Conservation (phyloP, 2,329 filamentous ascomycete species). For the Pseudomassariella vexata region DNA sequence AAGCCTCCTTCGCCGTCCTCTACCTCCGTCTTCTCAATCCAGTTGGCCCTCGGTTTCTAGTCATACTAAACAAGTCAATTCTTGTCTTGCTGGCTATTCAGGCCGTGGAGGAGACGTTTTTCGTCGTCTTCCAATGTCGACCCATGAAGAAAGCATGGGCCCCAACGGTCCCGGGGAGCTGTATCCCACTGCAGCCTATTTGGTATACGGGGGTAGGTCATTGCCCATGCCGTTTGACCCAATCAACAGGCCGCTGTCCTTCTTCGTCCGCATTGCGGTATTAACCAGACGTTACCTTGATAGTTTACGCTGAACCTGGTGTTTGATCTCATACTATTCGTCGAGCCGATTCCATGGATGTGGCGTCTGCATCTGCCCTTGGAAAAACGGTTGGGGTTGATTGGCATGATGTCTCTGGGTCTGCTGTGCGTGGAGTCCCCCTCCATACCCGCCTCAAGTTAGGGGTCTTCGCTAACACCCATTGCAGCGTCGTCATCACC, state of each 20-base stretch:
- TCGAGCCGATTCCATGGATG: neutral
- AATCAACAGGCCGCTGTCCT: too few relatives aligned
- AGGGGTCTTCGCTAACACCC: neutral
- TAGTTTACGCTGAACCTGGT: neutral
- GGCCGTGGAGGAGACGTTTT: neutral
- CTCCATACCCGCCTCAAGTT: neutral
- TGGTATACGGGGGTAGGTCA: neutral
- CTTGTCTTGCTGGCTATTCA: neutral
- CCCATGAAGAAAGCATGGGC: neutral
- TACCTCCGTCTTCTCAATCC: neutral
- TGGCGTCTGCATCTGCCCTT: neutral
- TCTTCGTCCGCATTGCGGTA: too few relatives aligned
- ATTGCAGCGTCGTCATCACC: neutral
- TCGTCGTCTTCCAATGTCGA: neutral
- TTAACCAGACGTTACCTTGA: too few relatives aligned
- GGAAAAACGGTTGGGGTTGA: neutral
- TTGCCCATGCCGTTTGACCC: too few relatives aligned
- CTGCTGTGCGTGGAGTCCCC: neutral
- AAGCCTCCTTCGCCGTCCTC: neutral
- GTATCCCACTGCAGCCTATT: neutral
- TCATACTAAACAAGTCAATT: neutral
- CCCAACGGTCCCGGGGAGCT: neutral
- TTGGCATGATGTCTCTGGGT: neutral
- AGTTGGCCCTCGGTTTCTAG: neutral
- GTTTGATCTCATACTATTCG: neutral